phyloP scores from a whole-genome alignment of 306 rosid species.

The Quercus cerris region DNA sequence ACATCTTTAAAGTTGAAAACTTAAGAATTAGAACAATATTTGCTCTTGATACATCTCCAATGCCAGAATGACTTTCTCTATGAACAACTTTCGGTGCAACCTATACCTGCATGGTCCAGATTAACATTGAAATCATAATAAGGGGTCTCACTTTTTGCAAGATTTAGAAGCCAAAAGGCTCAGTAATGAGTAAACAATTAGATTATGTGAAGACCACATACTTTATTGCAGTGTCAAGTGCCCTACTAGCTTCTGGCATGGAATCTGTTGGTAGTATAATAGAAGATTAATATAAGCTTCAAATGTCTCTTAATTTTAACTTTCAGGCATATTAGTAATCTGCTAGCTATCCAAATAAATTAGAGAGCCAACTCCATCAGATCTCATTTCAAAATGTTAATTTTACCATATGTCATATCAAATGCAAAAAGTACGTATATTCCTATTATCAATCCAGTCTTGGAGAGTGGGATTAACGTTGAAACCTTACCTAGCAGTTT shows the following conservation, averaged over 20 bases:
- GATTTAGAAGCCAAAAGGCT: conserved; percentile 1
- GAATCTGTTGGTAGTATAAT: conserved; percentile 49
- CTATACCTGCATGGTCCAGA: conserved; percentile 65
- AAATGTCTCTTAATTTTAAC: not conserved
- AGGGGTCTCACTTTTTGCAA: not conserved
- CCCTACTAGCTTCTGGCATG: conserved; percentile 50
- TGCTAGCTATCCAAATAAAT: not conserved
- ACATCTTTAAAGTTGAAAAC: conserved; percentile 10
- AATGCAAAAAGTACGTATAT: not conserved
- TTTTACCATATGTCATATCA: not conserved
- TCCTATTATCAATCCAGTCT: not conserved
- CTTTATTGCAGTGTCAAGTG: conserved; percentile 73
- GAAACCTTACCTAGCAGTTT: conserved; percentile 55
- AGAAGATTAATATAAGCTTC: conserved; percentile 19
- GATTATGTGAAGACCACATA: conserved; percentile 27
- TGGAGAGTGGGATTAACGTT: not conserved
- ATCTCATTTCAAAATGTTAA: not conserved
- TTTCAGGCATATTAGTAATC: conserved; percentile 2
- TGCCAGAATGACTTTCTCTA: conserved; percentile 69
- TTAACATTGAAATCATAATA: conserved; percentile 1
- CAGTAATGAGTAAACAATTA: conserved; percentile 1
- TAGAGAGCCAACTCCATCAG: not conserved
- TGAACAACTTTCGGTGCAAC: conserved; percentile 69
- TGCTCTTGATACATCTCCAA: conserved; percentile 75
- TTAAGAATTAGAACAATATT: conserved; percentile 50